These are phyloP conservation scores for Comarum palustre DNA, from an alignment of 306 rosid genomes.

Conservation along the genomic window DNA sequence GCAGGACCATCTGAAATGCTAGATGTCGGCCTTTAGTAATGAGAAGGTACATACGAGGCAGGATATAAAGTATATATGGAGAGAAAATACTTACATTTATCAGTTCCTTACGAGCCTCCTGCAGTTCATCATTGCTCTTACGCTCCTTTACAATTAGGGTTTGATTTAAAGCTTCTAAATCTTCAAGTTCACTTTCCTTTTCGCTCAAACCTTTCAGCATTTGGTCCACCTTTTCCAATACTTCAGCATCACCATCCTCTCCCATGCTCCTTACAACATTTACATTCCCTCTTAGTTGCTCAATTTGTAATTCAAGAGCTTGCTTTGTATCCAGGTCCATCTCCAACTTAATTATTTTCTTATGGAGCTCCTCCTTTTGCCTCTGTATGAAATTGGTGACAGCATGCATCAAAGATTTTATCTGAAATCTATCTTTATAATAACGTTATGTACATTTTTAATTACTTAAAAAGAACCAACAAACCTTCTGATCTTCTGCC, in stretches of 20 bases:
- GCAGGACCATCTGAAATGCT: slow-evolving; percentile 18
- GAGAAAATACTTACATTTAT: slow-evolving; percentile 52
- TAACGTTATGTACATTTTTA: slow-evolving; percentile 24
- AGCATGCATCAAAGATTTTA: slow-evolving; percentile 29
- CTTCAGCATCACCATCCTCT: slow-evolving; percentile 78
- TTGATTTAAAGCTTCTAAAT: slow-evolving; percentile 66
- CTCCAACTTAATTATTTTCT: slow-evolving; percentile 69
- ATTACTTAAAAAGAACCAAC: slow-evolving; percentile 28
- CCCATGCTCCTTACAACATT: slow-evolving; percentile 78
- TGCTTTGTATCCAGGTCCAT: slow-evolving; percentile 80
- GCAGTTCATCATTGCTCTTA: slow-evolving; percentile 86
- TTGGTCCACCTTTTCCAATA: slow-evolving; percentile 61
- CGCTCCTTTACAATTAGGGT: slow-evolving; percentile 74
- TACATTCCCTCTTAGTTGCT: slow-evolving; percentile 66
- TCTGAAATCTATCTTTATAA: slow-evolving; percentile 29
- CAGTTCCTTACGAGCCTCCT: slow-evolving; percentile 89
- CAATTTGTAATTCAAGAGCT: slow-evolving; percentile 87
- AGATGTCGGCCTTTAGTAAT: slow-evolving; percentile 17
- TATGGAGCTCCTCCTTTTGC: slow-evolving; percentile 73
- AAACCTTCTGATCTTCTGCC: slow-evolving; percentile 94
- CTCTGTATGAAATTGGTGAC: slow-evolving; percentile 57
- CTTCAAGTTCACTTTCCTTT: slow-evolving; percentile 67
- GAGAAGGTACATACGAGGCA: background rate
- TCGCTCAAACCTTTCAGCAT: slow-evolving; percentile 67
- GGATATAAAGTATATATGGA: background rate